phyloP scores from a whole-genome alignment of 1,139 yeast species.

The Suhomyces anneliseae region DNA sequence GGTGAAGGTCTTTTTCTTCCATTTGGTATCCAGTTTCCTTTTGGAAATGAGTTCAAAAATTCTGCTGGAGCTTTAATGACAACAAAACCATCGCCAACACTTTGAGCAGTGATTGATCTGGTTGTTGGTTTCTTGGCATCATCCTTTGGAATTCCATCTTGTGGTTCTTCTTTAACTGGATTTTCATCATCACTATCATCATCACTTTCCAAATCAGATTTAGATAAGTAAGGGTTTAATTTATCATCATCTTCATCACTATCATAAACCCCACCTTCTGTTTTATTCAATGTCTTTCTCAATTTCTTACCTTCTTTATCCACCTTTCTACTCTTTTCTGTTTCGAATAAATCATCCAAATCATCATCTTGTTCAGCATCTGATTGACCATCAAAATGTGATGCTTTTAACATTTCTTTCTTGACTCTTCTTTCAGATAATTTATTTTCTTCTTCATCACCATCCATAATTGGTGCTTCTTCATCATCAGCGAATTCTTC shows the following conservation, averaged over 20 bases:
- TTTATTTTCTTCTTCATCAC: slow-evolving; percentile 92
- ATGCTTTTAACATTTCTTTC: slow-evolving; percentile 86
- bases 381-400: slow-evolving; percentile 63
- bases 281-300: slow-evolving; percentile 77
- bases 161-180: slow-evolving; percentile 46
- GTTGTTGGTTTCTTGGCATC: slow-evolving; percentile 10
- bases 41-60: slow-evolving; percentile 66
- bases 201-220: slow-evolving; percentile 64
- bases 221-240: slow-evolving; percentile 76
- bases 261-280: slow-evolving; percentile 90
- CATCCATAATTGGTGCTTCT: slow-evolving; percentile 97
- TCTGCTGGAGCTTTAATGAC: slow-evolving; percentile 64
- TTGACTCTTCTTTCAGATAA: slow-evolving; percentile 86
- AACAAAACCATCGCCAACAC: slow-evolving; percentile 64
- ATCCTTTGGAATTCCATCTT: slow-evolving; percentile 26
- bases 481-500: slow-evolving; percentile 99
- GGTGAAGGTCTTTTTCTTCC: slow-evolving; percentile 45
- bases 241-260: slow-evolving; percentile 79
- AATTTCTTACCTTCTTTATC: slow-evolving; percentile 91
- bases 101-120: slow-evolving; percentile 46
- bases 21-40: slow-evolving; percentile 82
- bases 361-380: slow-evolving; percentile 61
- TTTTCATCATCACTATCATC: slow-evolving; percentile 40
- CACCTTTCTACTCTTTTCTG: slow-evolving; percentile 63
- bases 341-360: slow-evolving; percentile 64